Conservation (phyloP, 2,329 filamentous ascomycete genomes). For the Pyrenophora graminea region DNA sequence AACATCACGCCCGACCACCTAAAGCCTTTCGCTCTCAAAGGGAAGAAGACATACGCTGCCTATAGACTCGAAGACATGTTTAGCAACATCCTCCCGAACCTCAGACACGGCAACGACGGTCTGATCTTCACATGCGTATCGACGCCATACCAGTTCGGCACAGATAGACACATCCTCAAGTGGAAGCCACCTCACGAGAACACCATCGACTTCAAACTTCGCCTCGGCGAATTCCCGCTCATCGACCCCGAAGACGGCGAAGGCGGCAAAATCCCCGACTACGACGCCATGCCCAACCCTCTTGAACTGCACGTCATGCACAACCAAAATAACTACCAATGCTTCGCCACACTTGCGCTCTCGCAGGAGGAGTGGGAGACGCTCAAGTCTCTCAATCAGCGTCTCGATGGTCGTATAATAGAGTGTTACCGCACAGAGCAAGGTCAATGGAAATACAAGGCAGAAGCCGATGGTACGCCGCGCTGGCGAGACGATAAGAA, state of each 20-base stretch:
- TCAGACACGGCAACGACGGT: constrained; percentile 93
- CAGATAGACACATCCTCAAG: constrained; percentile 91
- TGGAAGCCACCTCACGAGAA: constrained; percentile 98
- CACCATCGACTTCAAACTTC: constrained; percentile 87
- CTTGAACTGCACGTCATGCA: constrained; percentile 73
- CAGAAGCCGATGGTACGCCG: constrained; percentile 57
- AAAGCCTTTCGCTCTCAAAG: constrained; percentile 78
- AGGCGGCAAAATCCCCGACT: constrained; percentile 71
- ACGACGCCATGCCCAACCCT: constrained; percentile 71
- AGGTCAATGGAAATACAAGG: constrained; percentile 75
- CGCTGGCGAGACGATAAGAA: constrained; percentile 91
- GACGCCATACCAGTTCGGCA: constrained; percentile 85
- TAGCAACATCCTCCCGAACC: constrained; percentile 75
- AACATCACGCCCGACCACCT: constrained; percentile 53
- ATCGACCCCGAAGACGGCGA: constrained; percentile 71
- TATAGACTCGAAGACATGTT: constrained; percentile 84
- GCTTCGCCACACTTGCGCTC: constrained; percentile 68
- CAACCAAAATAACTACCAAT: constrained; percentile 66
- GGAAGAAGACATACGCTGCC: constrained; percentile 86
- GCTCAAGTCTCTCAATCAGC: constrained; percentile 73
- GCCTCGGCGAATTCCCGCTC: constrained; percentile 70
- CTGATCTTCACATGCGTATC: constrained; percentile 96
- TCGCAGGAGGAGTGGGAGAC: constrained; percentile 80
- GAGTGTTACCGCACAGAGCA: constrained; percentile 83
- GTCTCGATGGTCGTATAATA: constrained; percentile 84